Evolutionary conservation across 768 basidiomycete species (phyloP).

Genomic region (Scleroderma citrinum): DNA sequence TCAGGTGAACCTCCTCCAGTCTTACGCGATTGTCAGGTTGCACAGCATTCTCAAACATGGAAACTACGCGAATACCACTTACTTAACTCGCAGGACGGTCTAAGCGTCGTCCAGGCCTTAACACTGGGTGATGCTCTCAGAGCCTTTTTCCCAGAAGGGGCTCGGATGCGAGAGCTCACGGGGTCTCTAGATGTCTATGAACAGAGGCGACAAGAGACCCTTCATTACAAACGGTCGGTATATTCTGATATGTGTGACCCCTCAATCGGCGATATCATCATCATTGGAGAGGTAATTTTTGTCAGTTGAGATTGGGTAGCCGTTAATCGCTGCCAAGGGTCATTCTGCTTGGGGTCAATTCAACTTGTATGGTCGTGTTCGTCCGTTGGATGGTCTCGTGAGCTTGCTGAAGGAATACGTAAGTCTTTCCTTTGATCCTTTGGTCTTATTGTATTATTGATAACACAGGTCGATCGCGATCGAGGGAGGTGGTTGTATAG

Average conservation of each 20-base stretch:
- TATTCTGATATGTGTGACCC: constrained; percentile 24
- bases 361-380: constrained; percentile 69
- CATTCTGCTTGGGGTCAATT: constrained; percentile 93
- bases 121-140: constrained; percentile 55
- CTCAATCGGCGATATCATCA: constrained; percentile 48
- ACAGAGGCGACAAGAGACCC: constrained; percentile 28
- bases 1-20: constrained; percentile 57
- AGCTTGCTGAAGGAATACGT: constrained; percentile 85
- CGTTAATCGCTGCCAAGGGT: constrained; percentile 44
- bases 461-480: constrained; percentile 53
- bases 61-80: constrained; percentile 75
- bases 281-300: constrained; percentile 61
- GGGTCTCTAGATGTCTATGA: constrained; percentile 45
- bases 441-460: not conserved
- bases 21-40: constrained; percentile 70
- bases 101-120: constrained; percentile 29
- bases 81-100: constrained; percentile 26
- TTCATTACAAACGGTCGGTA: constrained; percentile 26
- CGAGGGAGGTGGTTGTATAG: constrained; percentile 84
- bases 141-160: constrained; percentile 54
- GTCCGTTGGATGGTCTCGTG: constrained; percentile 76
- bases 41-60: constrained; percentile 88
- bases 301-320: not conserved
- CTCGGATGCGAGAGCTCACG: constrained; percentile 41
- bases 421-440: constrained; percentile 16